Conservation (phyloP, 306 rosid species). For the Cyclanthera cordifolia region DNA sequence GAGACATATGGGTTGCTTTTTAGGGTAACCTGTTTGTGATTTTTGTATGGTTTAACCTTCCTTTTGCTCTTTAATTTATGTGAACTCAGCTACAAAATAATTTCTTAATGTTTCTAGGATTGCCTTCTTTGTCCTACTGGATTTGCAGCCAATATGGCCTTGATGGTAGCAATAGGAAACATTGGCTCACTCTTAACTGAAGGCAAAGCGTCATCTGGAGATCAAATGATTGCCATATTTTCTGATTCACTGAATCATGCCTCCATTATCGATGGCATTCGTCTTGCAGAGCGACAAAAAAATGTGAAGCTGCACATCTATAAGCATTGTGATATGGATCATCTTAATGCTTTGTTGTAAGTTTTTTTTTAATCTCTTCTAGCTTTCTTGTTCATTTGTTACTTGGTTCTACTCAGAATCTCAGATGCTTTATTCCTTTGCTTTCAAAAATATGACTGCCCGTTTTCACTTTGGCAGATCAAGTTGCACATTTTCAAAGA, state of each 20-base stretch:
- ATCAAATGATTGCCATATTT: constrained; percentile 67
- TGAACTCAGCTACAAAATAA: neutral
- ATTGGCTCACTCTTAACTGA: constrained; percentile 58
- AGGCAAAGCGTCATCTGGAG: constrained; percentile 36
- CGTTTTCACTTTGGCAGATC: constrained; percentile 45
- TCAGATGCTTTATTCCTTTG: constrained; percentile 10
- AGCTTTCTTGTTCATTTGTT: neutral
- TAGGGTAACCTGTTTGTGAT: neutral
- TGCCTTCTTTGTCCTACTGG: constrained; percentile 99
- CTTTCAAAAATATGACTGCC: neutral
- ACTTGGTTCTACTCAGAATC: neutral
- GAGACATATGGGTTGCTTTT: neutral
- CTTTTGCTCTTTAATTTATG: neutral
- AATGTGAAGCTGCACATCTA: constrained; percentile 59
- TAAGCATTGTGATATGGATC: constrained; percentile 85
- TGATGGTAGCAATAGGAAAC: constrained; percentile 80
- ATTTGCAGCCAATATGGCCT: constrained; percentile 95
- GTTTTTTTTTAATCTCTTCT: constrained; percentile 36
- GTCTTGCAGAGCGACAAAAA: constrained; percentile 67
- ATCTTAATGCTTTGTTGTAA: constrained; percentile 64
- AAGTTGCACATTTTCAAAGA: constrained; percentile 50
- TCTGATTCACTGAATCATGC: constrained; percentile 84
- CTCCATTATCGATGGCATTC: constrained; percentile 89
- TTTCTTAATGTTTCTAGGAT: constrained; percentile 58
- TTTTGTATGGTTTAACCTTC: neutral